Conservation (phyloP, 2,329 filamentous ascomycete genomes). For the Botryotinia narcissicola region DNA sequence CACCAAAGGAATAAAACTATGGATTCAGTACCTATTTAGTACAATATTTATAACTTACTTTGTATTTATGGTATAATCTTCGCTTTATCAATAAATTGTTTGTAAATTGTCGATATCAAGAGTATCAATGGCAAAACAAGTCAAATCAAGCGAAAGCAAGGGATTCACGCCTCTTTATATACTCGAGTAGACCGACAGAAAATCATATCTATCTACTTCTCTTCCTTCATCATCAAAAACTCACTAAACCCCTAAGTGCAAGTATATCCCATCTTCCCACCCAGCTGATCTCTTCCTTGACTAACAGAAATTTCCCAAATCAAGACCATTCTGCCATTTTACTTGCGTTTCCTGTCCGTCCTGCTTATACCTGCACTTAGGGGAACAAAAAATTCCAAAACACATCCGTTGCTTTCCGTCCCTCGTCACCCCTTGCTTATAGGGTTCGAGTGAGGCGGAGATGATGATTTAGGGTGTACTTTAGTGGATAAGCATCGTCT, state of each 20-base stretch:
- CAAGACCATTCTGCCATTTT: not conserved
- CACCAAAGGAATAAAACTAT: not conserved
- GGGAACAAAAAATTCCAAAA: constrained; percentile 9
- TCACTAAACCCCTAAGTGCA: constrained; percentile 26
- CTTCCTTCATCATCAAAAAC: not conserved
- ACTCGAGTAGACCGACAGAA: not conserved
- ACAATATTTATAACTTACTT: not conserved
- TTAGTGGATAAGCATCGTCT: not conserved
- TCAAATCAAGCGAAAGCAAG: not conserved
- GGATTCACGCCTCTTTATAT: not conserved
- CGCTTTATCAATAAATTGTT: not conserved
- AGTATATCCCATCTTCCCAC: constrained; percentile 14
- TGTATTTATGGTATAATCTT: not conserved
- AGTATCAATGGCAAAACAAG: not conserved
- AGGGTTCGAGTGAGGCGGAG: constrained; percentile 15
- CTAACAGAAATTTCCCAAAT: not conserved
- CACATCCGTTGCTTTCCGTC: constrained; percentile 6
- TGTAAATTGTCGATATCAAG: not conserved
- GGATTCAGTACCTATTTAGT: not conserved
- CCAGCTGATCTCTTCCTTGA: constrained; percentile 11
- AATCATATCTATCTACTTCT: not conserved
- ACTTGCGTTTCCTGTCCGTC: not conserved
- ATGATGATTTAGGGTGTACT: not conserved
- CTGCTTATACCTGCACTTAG: constrained; percentile 15
- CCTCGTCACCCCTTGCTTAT: constrained; percentile 17